Base-by-base conservation (phyloP, 1,139 yeast genomes). In the Suzukiozyma palmioleophila region DNA sequence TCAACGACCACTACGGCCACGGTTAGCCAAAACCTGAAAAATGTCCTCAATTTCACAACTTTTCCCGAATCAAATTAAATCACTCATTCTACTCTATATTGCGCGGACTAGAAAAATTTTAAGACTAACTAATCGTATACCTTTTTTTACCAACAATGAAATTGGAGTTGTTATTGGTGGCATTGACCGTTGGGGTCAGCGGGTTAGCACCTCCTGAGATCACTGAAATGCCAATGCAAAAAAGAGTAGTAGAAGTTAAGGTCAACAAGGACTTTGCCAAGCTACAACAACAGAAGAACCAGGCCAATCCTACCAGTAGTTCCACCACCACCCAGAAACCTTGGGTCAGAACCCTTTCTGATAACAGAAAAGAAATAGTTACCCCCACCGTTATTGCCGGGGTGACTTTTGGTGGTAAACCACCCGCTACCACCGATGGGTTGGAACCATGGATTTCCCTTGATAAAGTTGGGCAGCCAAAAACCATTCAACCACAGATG, bases 371-470 rank as follows among this genome's bases (percentile, higher is more conserved):
- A 10, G 94, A 84, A 56, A 69, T 84, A 25, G 92, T 88, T 28
- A 77, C 81, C 0, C 96, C 96, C 11, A 81, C 90, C 0, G 87
- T 86, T 29, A 75, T 87, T 52, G 87, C 77, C 25, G 92, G 92
- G 16, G 86, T 88, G 38, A 85, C 95, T 0, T 82, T 88, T 55
- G 75, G 80, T 42, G 87, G 83, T 10, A 77, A 80, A 52, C 95
- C 95, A 1, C 77, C 86, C 0, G 58, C 54, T 2, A 77, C 83
- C 8, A 77, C 86, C 15, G 68, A 82, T 46, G 86, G 86, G 11
- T 71, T 85, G 44, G 79, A 80, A 46, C 85, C 84, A n/a, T 88
- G 96, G 96, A 69, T 88, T 36, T 75, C 87, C 2, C 68, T 88
- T 52, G 74, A 87, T 41, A 81, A 82, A 46, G 78, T 82, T 44